These are phyloP conservation scores for Aspergillus sp. DNA, from an alignment of 2,329 filamentous ascomycete genomes.

Conservation along the genomic window DNA sequence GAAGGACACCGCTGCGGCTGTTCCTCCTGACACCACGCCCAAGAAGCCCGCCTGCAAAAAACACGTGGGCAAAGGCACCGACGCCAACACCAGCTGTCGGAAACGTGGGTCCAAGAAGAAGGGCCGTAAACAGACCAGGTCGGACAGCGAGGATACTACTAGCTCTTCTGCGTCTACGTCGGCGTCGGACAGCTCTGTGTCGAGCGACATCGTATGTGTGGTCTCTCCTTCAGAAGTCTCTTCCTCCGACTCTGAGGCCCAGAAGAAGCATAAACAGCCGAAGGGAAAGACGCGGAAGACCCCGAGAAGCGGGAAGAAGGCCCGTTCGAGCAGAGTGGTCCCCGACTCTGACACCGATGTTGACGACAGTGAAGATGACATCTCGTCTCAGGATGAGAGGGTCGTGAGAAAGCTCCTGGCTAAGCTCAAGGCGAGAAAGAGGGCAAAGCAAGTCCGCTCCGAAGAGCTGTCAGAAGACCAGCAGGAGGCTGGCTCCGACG, in stretches of 20 bases:
- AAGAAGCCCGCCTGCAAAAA: slow-evolving; percentile 25
- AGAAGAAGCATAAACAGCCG: slow-evolving; percentile 26
- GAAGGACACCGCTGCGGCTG: slow-evolving; percentile 12
- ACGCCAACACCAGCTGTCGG: slow-evolving; percentile 13
- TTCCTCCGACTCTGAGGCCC: slow-evolving; percentile 11
- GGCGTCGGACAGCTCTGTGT: slow-evolving; percentile 11
- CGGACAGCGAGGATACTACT: slow-evolving; percentile 12
- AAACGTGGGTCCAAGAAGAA: slow-evolving; percentile 15
- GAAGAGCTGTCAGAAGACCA: slow-evolving; percentile 22
- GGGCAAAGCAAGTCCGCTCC: slow-evolving; percentile 19
- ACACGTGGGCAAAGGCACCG: slow-evolving; percentile 13
- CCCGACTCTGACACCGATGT: slow-evolving; percentile 19
- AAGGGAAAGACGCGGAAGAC: slow-evolving; percentile 29
- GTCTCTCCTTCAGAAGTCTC: slow-evolving; percentile 6
- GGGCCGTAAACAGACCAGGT: slow-evolving; percentile 14
- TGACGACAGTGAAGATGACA: slow-evolving; percentile 17
- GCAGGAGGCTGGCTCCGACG: slow-evolving; percentile 22
- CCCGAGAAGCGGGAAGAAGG: slow-evolving; percentile 29
- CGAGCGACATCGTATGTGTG: slow-evolving; percentile 10
- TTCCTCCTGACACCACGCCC: slow-evolving; percentile 15
- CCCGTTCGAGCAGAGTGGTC: slow-evolving; percentile 21
- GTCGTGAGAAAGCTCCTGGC: slow-evolving; percentile 19
- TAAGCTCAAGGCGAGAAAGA: slow-evolving; percentile 28
- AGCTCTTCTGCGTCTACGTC: slow-evolving; percentile 13
- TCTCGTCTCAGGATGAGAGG: slow-evolving; percentile 21